Conservation (phyloP, 768 basidiomycete species). For the Auricularia auricula-judae region DNA sequence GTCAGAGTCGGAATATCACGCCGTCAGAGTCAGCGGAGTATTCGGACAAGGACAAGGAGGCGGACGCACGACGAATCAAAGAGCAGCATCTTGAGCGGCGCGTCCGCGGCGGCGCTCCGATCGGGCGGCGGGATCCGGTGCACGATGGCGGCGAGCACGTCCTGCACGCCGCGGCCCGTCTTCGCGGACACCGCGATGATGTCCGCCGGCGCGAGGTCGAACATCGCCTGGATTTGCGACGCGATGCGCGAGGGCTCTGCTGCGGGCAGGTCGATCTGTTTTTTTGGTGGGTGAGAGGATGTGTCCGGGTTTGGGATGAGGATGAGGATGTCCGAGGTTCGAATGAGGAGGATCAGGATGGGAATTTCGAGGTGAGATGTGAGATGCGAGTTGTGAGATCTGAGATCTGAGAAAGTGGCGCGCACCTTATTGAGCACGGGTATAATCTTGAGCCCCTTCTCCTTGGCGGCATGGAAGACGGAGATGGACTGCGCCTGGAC, state of each 20-base stretch:
- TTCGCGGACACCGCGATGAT: constrained; percentile 85
- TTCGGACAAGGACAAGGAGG: no score
- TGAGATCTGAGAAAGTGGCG: neutral
- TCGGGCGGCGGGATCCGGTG: constrained; percentile 74
- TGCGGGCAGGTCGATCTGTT: constrained; percentile 83
- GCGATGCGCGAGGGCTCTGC: constrained; percentile 74
- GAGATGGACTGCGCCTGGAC: constrained; percentile 96
- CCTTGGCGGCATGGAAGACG: constrained; percentile 81
- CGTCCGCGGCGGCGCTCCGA: constrained; percentile 29
- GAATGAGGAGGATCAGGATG: no score
- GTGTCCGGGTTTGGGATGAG: no score
- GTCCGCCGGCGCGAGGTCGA: constrained; percentile 65
- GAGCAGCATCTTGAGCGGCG: constrained; percentile 69
- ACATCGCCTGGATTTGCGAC: constrained; percentile 69
- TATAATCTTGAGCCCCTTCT: constrained; percentile 71
- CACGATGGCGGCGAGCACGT: constrained; percentile 69
- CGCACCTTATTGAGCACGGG: constrained; percentile 86
- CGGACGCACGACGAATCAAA: constrained; percentile 79
- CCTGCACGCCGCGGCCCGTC: constrained; percentile 73
- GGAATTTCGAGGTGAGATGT: no score
- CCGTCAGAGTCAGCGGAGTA: no score
- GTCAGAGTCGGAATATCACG: no score
- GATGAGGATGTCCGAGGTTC: no score
- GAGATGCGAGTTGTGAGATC: no score
- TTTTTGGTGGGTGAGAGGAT: neutral